Evolutionary conservation across 2,329 filamentous ascomycete genomes (phyloP), one percentile per base, ranked within the genome.

Genomic region (Clarireedia sp.): DNA sequence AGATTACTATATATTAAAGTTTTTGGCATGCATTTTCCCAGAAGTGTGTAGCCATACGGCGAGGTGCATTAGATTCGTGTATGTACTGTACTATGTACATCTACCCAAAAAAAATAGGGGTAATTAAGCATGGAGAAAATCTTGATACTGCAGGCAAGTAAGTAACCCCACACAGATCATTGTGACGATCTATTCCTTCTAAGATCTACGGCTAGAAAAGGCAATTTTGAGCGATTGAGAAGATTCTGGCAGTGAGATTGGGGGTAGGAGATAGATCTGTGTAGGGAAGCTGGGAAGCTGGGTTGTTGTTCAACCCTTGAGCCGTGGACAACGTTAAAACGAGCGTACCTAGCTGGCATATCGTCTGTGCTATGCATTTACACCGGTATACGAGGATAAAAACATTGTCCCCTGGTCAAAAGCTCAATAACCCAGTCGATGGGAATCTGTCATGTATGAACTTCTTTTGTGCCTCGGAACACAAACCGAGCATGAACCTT

Each of bases 131-230:
- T 46, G 43, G 43, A 26, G 36, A 48, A 48, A 54, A 12, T 33
- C 29, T 33, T 33, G 29, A 41, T 50, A 29, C 52, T 43, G 38
- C 41, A 55, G 43, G 33, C 49, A 55, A 55, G 37, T 17, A 54
- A 49, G 37, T 17, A 55, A 49, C 45, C 52, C 51, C 45, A 37
- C 52, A 54, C 52, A 54, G 52, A 50, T 54, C 24, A 44, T 50
- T 36, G 19, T 33, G 46, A 54, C 49, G 41, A 48, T 41, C 10
- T 43, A 12, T 43, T 17, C 40, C 17, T 19, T 41, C 5, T 6
- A n/a, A 14, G 38, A 19, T 21, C 17, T 43, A 8, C 40, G 17
- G 5, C 10, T 43, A 21, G 40, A 23, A 12, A 23, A 19, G 40
- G 40, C 40, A 43, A 43, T 23, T 43, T 43, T 33, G 29, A 33